phyloP scores from a whole-genome alignment of 75 land plant species.

The Cryptomeria japonica region DNA sequence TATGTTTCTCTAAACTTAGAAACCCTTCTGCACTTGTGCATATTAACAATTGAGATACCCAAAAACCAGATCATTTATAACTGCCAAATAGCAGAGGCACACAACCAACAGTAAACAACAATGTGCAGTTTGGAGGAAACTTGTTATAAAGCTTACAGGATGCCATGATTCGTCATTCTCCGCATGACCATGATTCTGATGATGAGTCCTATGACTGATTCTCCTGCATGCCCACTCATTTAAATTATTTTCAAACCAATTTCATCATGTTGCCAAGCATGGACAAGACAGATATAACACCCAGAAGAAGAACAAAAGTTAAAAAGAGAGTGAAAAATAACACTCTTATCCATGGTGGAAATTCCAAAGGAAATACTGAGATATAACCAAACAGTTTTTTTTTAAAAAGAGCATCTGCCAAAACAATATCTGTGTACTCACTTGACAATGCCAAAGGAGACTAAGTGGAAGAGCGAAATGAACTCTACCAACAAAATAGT shows the following conservation, averaged over 20 bases:
- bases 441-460: background rate
- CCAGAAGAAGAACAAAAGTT: background rate
- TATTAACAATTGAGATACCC: background rate
- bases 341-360: background rate
- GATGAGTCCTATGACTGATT: conserved; percentile 96
- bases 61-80: background rate
- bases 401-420: background rate
- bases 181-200: conserved; percentile 91
- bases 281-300: background rate
- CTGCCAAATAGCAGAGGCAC: background rate
- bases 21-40: background rate
- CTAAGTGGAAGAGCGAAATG: background rate
- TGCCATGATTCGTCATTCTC: conserved; percentile 97
- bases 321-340: background rate
- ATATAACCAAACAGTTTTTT: background rate
- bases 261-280: background rate
- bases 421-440: background rate
- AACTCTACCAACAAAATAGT: background rate
- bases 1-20: background rate
- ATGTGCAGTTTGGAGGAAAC: background rate
- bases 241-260: background rate
- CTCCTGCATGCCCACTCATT: conserved; percentile 55
- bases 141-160: conserved; percentile 49
- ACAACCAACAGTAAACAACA: background rate
- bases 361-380: background rate